Evolutionary conservation across 148 eudicot species (phyloP), one percentile per base, ranked within the genome.

Genomic region (Silene conica): DNA sequence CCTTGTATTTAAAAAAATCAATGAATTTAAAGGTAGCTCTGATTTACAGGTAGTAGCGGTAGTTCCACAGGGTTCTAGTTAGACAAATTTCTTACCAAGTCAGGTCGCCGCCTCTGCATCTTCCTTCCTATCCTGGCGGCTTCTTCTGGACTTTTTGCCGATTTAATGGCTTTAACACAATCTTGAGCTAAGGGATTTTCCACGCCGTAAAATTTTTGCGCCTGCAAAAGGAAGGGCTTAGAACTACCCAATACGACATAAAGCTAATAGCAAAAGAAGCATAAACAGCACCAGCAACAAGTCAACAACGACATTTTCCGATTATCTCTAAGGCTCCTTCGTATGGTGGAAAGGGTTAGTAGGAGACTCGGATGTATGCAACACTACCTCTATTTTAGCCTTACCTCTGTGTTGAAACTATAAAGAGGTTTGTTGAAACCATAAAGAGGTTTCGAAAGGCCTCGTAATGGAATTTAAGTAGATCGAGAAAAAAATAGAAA

Each of bases 141-240:
- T 89, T 92, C 99, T 85, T 95, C 99, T 0, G 97, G 99, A 73
- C 99, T 95, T 83, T 81, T 95, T 61, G 99, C 89, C 16, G 76
- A 73, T 77, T 81, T 86, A 73, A 95, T 88, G 72, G 81, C 88
- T 71, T 92, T 86, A 26, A 90, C 75, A 80, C 80, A 87, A 15
- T 82, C 85, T 76, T 78, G 80, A 20, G 97, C 97, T 69, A 70
- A 80, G 80, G 88, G 88, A 77, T 90, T 88, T 74, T 87, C 78
- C 64, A 85, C 85, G 54, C 92, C 96, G 45, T 83, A 78, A 87
- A 90, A 95, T 82, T 95, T 95, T 45, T 92, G 84, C n/a, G 93
- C 97, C 99, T 95, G 76, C 80, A 81, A 31, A 25, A 57, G 21
- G 11, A 34, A 57, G 9, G 28, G 11, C 56, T 65, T 59, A 3